Base-by-base conservation (phyloP, 805 yeast genomes). In the Candida caryicola region DNA sequence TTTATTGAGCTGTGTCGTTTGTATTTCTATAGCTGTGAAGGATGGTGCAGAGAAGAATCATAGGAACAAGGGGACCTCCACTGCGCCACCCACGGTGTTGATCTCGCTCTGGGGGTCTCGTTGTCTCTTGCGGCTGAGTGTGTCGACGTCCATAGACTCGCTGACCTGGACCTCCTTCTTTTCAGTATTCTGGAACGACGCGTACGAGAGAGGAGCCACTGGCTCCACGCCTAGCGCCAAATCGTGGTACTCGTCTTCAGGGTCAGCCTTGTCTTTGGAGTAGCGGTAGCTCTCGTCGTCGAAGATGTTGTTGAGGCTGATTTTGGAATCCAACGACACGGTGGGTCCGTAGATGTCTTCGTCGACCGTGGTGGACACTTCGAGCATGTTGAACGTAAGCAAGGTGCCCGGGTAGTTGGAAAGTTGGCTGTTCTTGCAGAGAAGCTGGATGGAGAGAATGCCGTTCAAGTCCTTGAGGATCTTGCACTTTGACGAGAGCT, bases 31-130 rank as follows among this genome's bases (percentile, higher is more conserved):
- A 21, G 25, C 10, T 21, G 10, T 21, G 25, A 7, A 21, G 25
- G 7, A 7, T 7, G 10, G 25, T 21, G 10, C 25, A 10, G 7
- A 21, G 9, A 21, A 7, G 25, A 7, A 21, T 50, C 37, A 67
- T 23, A 71, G 54, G 41, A 70, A 71, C 17, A 71, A 51, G 1
- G 76, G 76, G 8, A 71, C 61, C 41, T 71, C 76, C 32, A 69
- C 65, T 5, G 71, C 72, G 8, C 71, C 72, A 9, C 71, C 71
- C 27, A 64, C 69, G 1, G 65, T 60, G 29, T 58, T 36, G 37
- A 54, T 31, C 32, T 37, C 40, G 6, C 30, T 32, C 29, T 17
- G 14, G 10, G 17, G 13, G n/a, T 33, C 29, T 7, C 30, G 34
- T 25, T 31, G 25, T 5, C 39, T 16, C 15, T 26, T 29, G n/a